Evolutionary conservation across 164 flowering plant genomes (phyloP).

Genomic region (Vitis labrusca): DNA sequence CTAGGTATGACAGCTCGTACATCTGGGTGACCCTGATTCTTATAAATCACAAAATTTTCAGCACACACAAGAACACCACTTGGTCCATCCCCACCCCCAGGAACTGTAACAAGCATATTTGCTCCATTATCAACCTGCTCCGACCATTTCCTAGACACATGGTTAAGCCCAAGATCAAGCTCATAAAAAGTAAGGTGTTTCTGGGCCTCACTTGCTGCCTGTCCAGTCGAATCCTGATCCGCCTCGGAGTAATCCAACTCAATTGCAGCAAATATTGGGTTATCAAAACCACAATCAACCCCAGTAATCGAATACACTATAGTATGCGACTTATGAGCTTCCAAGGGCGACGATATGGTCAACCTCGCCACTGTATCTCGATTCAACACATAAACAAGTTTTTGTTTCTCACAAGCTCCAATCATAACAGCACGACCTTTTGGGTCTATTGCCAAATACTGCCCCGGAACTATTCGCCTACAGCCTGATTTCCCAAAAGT

Average conservation of each 20-base stretch:
- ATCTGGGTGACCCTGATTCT: conserved; percentile 97
- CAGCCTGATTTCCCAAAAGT: conserved; percentile 96
- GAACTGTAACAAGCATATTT: conserved; percentile 92
- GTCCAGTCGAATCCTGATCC: conserved; percentile 92
- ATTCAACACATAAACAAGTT: conserved; percentile 91
- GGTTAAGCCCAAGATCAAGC: conserved; percentile 94
- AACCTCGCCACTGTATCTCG: conserved; percentile 92
- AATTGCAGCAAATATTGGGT: conserved; percentile 93
- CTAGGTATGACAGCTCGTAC: conserved; percentile 94
- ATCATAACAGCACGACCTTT: conserved; percentile 97
- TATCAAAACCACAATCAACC: conserved; percentile 96
- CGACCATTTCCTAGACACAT: conserved; percentile 96
- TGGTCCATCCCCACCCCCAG: conserved; percentile 98
- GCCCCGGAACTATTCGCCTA: conserved; percentile 92
- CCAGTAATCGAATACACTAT: conserved; percentile 76
- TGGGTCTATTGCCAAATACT: conserved; percentile 86
- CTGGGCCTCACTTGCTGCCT: conserved; percentile 90
- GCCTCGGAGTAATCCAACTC: conserved; percentile 98
- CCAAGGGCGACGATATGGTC: conserved; percentile 90
- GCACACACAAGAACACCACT: conserved; percentile 98
- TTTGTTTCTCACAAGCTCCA: conserved; percentile 97
- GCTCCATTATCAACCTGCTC: conserved; percentile 96
- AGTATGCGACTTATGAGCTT: conserved; percentile 93
- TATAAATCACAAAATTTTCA: conserved; percentile 94
- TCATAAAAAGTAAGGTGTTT: conserved; percentile 93